Conservation (phyloP, 192 early-diverging fungal genomes). For the Coemansia sp. region DNA sequence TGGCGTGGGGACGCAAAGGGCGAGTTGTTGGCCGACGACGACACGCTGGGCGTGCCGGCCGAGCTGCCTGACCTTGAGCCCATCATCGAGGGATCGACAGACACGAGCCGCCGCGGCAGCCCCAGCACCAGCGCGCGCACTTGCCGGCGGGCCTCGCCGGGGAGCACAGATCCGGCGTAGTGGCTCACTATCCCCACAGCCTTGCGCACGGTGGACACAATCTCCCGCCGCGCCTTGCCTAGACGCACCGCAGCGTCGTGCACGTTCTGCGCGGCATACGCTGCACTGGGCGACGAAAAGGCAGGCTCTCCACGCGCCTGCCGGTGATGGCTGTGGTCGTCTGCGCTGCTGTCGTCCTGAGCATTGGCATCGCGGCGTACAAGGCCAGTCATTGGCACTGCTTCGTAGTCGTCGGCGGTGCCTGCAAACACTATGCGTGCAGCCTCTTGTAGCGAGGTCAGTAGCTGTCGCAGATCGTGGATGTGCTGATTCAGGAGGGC, state of each 20-base stretch:
- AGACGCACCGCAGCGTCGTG: constrained; percentile 47
- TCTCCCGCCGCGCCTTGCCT: constrained; percentile 68
- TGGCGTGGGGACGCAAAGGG: constrained; percentile 8
- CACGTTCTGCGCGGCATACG: constrained; percentile 16
- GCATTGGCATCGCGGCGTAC: too few relatives aligned
- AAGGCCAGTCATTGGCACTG: constrained; percentile 12
- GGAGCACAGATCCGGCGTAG: constrained; percentile 80
- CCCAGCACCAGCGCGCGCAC: constrained; percentile 82
- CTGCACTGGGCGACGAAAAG: too few relatives aligned
- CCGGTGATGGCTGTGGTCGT: too few relatives aligned
- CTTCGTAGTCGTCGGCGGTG: not conserved
- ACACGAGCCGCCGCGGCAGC: constrained; percentile 69
- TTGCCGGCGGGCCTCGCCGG: constrained; percentile 71
- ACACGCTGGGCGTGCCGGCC: constrained; percentile 12
- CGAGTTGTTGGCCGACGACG: constrained; percentile 12
- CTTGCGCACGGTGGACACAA: constrained; percentile 76
- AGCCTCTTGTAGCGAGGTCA: constrained; percentile 40
- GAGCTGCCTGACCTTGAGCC: constrained; percentile 6
- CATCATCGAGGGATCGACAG: constrained; percentile 18
- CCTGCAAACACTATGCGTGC: constrained; percentile 3
- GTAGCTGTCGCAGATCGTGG: constrained; percentile 54
- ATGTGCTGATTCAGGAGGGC: constrained; percentile 70
- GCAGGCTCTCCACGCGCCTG: too few relatives aligned
- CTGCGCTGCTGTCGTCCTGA: too few relatives aligned
- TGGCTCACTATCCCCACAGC: constrained; percentile 84